Evolutionary conservation across 306 rosid species (phyloP).

Genomic region (Benincasa hispida): DNA sequence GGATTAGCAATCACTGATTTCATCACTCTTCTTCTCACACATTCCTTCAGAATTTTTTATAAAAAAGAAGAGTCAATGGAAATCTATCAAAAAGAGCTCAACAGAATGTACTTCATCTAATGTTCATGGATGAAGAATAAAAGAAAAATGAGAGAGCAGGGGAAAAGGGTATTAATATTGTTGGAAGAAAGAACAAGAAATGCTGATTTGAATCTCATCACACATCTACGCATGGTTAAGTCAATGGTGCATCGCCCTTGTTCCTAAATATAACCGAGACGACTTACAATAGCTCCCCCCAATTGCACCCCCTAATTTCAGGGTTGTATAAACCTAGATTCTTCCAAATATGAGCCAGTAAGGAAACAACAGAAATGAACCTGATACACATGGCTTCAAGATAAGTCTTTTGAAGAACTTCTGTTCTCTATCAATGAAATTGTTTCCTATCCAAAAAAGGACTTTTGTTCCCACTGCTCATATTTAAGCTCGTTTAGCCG

Average conservation of each 20-base stretch:
- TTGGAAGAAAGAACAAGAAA: neutral
- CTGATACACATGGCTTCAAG: neutral
- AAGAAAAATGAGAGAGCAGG: neutral
- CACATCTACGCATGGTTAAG: neutral
- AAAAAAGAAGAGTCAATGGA: neutral
- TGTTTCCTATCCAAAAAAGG: too few relatives aligned
- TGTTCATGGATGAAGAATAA: neutral
- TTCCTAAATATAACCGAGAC: neutral
- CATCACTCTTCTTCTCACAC: slow-evolving; percentile 78
- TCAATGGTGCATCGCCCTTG: neutral
- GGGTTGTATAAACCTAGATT: neutral
- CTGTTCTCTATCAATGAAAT: too few relatives aligned
- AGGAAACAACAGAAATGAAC: neutral
- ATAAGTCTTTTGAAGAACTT: neutral
- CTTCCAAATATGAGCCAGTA: neutral
- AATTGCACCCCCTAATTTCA: neutral
- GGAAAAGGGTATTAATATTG: neutral
- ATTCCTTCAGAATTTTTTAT: slow-evolving; percentile 35
- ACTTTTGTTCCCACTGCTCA: neutral
- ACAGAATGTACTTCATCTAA: neutral
- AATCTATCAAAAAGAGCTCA: neutral
- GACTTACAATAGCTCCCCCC: neutral
- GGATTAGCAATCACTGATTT: slow-evolving; percentile 48
- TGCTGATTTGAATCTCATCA: neutral
- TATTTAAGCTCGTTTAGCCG: neutral